Percentiles rank a stretch among this genome's conserved stretches.
phyloP scores from a whole-genome alignment of 1,284 basidiomycete genomes.

The Ceratobasidium sp. region DNA sequence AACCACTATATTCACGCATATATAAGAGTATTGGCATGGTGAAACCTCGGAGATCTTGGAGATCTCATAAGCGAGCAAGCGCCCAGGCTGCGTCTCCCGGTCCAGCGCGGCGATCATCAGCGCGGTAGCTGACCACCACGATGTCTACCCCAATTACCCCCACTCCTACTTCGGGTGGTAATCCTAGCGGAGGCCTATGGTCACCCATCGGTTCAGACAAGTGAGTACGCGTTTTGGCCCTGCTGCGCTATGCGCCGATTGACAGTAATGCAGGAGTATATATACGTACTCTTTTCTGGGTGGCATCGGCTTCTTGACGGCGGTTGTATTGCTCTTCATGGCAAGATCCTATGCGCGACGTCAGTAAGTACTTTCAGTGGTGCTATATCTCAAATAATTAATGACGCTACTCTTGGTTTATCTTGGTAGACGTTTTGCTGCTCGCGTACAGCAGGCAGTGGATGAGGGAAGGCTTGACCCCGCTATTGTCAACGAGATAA shows the following conservation, averaged over 20 bases:
- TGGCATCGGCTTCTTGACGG: constrained; percentile 15
- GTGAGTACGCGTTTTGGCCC: not conserved
- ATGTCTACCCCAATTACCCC: constrained; percentile 10
- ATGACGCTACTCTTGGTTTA: not conserved
- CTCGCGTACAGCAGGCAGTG: constrained; percentile 30
- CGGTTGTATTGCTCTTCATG: constrained; percentile 22
- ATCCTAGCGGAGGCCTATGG: not conserved
- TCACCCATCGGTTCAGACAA: not conserved
- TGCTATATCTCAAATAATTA: not conserved
- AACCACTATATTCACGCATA: not conserved
- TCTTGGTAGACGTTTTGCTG: constrained; percentile 24
- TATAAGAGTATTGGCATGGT: not conserved
- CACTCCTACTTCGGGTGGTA: not conserved
- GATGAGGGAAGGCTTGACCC: constrained; percentile 29
- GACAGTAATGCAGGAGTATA: constrained; percentile 12
- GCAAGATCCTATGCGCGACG: constrained; percentile 1
- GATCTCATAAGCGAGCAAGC: constrained; percentile 13
- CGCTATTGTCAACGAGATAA: constrained; percentile 18
- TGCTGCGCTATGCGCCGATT: not conserved
- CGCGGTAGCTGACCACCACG: constrained; percentile 25
- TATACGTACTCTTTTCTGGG: constrained; percentile 38
- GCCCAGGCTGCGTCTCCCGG: not conserved
- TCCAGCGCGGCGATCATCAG: not conserved
- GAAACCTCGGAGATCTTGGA: not conserved
- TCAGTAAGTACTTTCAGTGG: not conserved